Conservation (phyloP, 2,329 filamentous ascomycete species). For the Colletotrichum magnum region DNA sequence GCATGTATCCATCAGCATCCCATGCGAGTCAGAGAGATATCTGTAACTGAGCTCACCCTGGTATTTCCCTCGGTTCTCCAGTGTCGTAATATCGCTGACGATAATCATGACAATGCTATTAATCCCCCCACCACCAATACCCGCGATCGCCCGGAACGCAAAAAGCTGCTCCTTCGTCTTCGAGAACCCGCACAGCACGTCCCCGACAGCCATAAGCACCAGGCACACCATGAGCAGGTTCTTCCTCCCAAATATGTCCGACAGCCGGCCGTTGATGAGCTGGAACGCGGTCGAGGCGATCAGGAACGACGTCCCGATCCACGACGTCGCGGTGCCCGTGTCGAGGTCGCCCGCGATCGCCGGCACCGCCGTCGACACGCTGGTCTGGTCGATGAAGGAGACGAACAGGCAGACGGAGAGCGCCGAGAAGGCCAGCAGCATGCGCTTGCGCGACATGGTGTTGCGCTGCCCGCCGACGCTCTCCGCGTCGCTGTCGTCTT, state of each 20-base stretch:
- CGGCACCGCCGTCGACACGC: constrained; percentile 52
- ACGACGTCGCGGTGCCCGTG: constrained; percentile 50
- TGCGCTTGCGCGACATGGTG: constrained; percentile 51
- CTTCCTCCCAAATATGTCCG: constrained; percentile 55
- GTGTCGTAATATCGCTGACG: constrained; percentile 53
- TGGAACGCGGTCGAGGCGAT: constrained; percentile 54
- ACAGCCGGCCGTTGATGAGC: constrained; percentile 52
- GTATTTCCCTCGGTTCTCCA: constrained; percentile 53
- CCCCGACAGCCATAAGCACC: constrained; percentile 47
- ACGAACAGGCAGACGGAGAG: constrained; percentile 51
- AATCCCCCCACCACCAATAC: constrained; percentile 53
- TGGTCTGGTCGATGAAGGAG: constrained; percentile 55
- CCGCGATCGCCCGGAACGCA: constrained; percentile 51
- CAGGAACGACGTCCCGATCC: constrained; percentile 55
- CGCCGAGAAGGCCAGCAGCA: constrained; percentile 48
- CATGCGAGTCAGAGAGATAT: neutral
- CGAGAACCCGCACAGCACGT: constrained; percentile 51
- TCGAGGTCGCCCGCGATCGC: constrained; percentile 53
- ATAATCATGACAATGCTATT: constrained; percentile 54
- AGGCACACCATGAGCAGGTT: constrained; percentile 49
- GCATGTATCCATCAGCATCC: neutral
- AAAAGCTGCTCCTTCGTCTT: constrained; percentile 51
- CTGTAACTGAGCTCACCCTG: constrained; percentile 37
- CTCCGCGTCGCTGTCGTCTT: constrained; percentile 41
- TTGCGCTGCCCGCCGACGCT: constrained; percentile 50